phyloP scores from a whole-genome alignment of 1,284 basidiomycete genomes.

The Cryptococcus hybrid region DNA sequence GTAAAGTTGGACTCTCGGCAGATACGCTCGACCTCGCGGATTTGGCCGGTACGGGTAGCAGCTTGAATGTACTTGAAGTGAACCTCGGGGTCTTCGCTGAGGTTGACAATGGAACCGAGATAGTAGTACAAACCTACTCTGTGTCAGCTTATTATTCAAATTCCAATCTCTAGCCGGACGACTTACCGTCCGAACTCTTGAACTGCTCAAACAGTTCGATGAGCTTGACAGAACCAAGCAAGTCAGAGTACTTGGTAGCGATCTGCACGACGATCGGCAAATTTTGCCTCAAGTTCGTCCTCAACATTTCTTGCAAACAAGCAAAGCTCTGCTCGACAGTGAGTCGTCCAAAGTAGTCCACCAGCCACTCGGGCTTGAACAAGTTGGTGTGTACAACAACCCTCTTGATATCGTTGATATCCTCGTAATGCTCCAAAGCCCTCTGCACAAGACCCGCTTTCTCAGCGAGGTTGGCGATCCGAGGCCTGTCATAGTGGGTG shows the following conservation, averaged over 20 bases:
- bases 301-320: conserved; percentile 96
- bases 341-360: conserved; percentile 94
- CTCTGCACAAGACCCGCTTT: conserved; percentile 95
- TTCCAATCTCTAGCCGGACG: background rate
- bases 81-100: conserved; percentile 94
- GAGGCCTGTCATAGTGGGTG: conserved; percentile 91
- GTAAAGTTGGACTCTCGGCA: conserved; percentile 97
- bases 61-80: conserved; percentile 99
- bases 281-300: conserved; percentile 96
- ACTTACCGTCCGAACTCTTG: conserved; percentile 89
- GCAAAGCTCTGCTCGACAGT: conserved; percentile 99
- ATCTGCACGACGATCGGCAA: conserved; percentile 96
- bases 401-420: conserved; percentile 95
- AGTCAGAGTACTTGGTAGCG: conserved; percentile 98
- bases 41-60: conserved; percentile 96
- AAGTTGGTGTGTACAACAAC: conserved; percentile 91
- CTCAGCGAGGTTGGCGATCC: conserved; percentile 97
- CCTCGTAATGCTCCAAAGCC: conserved; percentile 97
- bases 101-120: conserved; percentile 94
- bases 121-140: conserved; percentile 89
- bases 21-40: conserved; percentile 98
- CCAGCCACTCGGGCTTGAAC: conserved; percentile 93
- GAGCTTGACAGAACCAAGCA: conserved; percentile 93
- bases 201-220: conserved; percentile 99
- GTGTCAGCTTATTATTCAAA: background rate